These are phyloP conservation scores for Diplodia seriata DNA, from an alignment of 2,329 filamentous ascomycete genomes.

Conservation along the genomic window DNA sequence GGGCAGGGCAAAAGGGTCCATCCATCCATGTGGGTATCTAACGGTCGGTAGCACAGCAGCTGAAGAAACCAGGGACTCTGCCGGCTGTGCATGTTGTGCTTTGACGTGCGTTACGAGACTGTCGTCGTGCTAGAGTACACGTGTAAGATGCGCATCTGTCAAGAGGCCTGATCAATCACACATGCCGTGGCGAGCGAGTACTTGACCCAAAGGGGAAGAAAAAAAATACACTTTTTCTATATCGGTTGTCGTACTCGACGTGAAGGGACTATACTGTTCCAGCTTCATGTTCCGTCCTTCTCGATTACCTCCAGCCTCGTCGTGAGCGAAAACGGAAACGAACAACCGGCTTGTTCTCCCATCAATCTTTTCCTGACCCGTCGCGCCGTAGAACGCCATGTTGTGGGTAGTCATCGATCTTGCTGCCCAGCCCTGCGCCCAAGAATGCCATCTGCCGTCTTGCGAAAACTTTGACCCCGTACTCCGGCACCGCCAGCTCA, in stretches of 20 bases:
- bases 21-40: no score
- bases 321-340: not conserved
- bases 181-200: not conserved
- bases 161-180: not conserved
- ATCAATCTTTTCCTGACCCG: conserved; percentile 19
- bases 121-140: no score
- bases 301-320: conserved; percentile 7
- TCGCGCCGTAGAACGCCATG: conserved; percentile 28
- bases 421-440: conserved; percentile 21
- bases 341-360: not conserved
- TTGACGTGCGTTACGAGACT: no score
- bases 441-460: conserved; percentile 20
- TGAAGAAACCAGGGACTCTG: no score
- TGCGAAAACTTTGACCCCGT: not conserved
- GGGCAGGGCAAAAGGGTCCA: no score
- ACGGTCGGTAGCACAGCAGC: no score
- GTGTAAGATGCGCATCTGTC: no score
- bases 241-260: not conserved
- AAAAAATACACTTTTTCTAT: not conserved
- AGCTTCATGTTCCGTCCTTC: not conserved
- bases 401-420: conserved; percentile 22
- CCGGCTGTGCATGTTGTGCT: no score
- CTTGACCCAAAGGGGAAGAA: not conserved
- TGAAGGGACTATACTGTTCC: not conserved
- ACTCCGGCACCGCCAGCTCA: conserved; percentile 1